phyloP scores from a whole-genome alignment of 345 rosid species.

The Arabidopsis arenosa region DNA sequence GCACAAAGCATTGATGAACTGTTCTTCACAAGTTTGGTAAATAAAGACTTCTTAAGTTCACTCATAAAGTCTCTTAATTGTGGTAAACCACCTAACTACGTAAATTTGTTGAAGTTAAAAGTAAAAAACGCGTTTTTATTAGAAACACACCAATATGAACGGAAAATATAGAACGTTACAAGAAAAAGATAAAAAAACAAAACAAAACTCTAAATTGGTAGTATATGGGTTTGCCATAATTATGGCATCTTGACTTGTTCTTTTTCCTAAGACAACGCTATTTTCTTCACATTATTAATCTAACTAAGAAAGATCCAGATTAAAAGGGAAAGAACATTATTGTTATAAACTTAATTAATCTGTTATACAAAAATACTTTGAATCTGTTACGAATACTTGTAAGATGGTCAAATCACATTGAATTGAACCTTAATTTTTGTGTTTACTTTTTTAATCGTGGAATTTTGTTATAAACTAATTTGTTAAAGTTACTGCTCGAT shows the following conservation, averaged over 20 bases:
- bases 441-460: not conserved
- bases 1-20: slow-evolving; percentile 7
- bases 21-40: slow-evolving; percentile 32
- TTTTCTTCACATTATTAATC: not conserved
- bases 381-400: slow-evolving; percentile 24
- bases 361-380: slow-evolving; percentile 7
- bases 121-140: slow-evolving; percentile 24
- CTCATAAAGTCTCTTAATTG: slow-evolving; percentile 29
- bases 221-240: slow-evolving; percentile 21
- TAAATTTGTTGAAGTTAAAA: not conserved
- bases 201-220: slow-evolving; percentile 24
- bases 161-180: not conserved
- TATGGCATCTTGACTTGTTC: slow-evolving; percentile 40
- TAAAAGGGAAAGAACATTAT: not conserved
- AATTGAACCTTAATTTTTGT: not conserved
- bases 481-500: slow-evolving; percentile 20
- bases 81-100: slow-evolving; percentile 37
- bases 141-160: not conserved
- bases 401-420: slow-evolving; percentile 32
- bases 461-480: not conserved
- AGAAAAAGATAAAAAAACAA: not conserved
- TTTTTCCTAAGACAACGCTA: slow-evolving; percentile 33
- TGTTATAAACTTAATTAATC: slow-evolving; percentile 2
- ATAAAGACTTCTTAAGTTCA: slow-evolving; percentile 30
- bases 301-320: slow-evolving; percentile 23